These are phyloP conservation scores for Fusarium vanettenii DNA, from an alignment of 2,329 filamentous ascomycete species.

Conservation along the genomic window DNA sequence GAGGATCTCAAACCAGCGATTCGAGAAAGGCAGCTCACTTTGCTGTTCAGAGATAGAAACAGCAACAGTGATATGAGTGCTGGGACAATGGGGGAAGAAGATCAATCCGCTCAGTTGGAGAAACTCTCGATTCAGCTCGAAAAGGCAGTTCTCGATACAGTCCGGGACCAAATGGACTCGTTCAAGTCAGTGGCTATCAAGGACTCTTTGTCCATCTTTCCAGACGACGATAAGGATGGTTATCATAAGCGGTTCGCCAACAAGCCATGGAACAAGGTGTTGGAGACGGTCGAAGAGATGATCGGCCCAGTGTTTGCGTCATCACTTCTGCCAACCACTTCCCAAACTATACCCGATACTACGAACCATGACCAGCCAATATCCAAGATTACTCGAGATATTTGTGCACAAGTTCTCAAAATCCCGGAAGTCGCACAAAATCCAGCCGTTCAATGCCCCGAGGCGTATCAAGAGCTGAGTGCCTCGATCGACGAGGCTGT, in stretches of 20 bases:
- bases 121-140: slow-evolving; percentile 1
- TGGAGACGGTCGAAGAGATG: not conserved
- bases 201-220: not conserved
- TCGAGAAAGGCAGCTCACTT: not conserved
- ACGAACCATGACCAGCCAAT: not conserved
- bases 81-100: not conserved
- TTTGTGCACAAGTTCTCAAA: not conserved
- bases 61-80: not conserved
- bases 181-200: not conserved
- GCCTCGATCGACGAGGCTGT: not conserved
- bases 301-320: not conserved
- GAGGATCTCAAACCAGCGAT: not conserved
- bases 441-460: not conserved
- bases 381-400: not conserved
- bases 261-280: not conserved
- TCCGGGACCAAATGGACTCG: not conserved
- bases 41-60: not conserved
- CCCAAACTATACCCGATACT: not conserved
- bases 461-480: not conserved
- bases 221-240: not conserved
- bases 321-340: not conserved
- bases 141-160: not conserved
- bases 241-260: not conserved
- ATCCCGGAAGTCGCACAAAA: not conserved
- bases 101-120: not conserved